Base-by-base conservation (phyloP, 768 basidiomycete genomes). In the Suillus subaureus region DNA sequence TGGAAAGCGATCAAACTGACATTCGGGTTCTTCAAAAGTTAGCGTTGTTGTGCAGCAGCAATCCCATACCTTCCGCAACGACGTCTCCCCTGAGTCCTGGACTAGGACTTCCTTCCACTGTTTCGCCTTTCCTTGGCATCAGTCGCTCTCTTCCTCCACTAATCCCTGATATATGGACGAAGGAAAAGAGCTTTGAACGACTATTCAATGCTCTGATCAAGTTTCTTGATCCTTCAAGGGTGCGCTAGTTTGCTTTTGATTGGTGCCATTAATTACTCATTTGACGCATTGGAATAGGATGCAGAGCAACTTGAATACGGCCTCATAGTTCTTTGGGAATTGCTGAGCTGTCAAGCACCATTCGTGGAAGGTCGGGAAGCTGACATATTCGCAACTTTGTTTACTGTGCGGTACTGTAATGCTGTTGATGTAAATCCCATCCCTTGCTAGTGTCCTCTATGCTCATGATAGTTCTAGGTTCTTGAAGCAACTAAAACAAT, bases 401-500 rank as follows among this genome's bases (percentile, higher is more conserved):
- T 97, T 69, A 83, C 79, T 52, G 82, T 94, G 62, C 84, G 95
- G 56, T 93, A 89, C 68, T 89, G 88, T 72, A 89, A 87, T 71
- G 85, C 87, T 68, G 76, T 85, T 39, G 89, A 87, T 66, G 94
- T 95, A 70, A 67, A 89, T 80, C 3, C 11, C 31, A 26, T 16
- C 7, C 37, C 13, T 9, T 28, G 9, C 6, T 28, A 12, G 40
- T 42, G 11, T 60, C 18, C 26, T 42, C 58, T 5, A 4, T 58
- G 40, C 33, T 54, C 26, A 66, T 7, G n/a, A 62, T 63, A 61
- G 45, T 28, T 37, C 15, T 62, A 95, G 93, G 88, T 95, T 45
- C 81, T 93, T 62, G 92, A 94, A 74, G 93, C 91, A 6, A 93
- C 93, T 15, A 92, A 86, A 70, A 86, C 88, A 2, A 89, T 95